Base-by-base conservation (phyloP, 2,329 filamentous ascomycete genomes). In the Gremmenia infestans region DNA sequence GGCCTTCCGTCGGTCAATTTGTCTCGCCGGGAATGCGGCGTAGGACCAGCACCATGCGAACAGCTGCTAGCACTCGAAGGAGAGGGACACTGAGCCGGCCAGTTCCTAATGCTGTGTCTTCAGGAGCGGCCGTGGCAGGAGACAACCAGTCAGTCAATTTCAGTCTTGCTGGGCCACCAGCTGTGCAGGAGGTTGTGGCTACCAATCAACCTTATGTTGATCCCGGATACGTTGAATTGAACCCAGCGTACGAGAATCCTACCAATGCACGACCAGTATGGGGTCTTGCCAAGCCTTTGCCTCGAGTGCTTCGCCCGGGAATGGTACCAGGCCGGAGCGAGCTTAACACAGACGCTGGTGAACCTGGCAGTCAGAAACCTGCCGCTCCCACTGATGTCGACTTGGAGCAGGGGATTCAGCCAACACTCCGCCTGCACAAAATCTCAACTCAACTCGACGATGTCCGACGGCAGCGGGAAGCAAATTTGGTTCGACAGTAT, bases 221-320 rank as follows among this genome's bases (percentile, higher is more conserved):
- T 39, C 77, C 78, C n/a, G 77, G 77, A 3, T 81, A 82, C 58
- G 71, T 72, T 11, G 72, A 78, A 11, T 69, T 82, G 3, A 82
- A 82, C 51, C 79, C 80, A 2, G 74, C 77, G 32, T 81, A 81
- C 56, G 78, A 80, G 35, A 76, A 81, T 53, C 72, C 78, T 3
- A 68, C 71, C 7, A 76, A 78, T 15, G 62, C 69, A 12, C 75
- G 77, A 54, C 79, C 79, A 1, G 74, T 82, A 48, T 82, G 79
- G 74, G 75, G 77, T 66, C 65, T 81, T 51, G 78, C 77, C 3
- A 78, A 80, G 60, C 78, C 79, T 6, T 64, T 81, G 25, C 79
- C 79, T 35, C 78, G 78, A 58, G 78, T 81, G 0, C 72, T 81
- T 52, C 72, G 79, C 39, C 71, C 75, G 19, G 78, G 78, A 11